These are phyloP conservation scores for Aschersonia sp. DNA, from an alignment of 2,329 filamentous ascomycete genomes.

Conservation along the genomic window DNA sequence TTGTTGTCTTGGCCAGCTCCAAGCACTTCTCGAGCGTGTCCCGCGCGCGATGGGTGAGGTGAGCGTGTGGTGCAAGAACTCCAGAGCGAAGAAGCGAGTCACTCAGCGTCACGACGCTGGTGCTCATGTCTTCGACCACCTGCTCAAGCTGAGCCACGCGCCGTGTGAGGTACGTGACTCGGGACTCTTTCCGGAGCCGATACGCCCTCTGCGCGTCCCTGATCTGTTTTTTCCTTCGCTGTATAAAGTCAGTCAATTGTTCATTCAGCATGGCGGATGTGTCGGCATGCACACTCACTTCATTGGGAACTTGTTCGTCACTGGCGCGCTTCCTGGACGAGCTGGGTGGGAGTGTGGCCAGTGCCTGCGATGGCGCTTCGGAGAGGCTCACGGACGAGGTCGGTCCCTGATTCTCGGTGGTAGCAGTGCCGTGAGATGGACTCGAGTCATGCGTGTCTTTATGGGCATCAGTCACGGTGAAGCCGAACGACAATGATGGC, in stretches of 20 bases:
- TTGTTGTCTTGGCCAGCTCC: not conserved
- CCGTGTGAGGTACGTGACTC: constrained; percentile 53
- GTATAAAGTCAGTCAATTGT: not conserved
- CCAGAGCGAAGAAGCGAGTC: constrained; percentile 6
- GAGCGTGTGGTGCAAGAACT: constrained; percentile 4
- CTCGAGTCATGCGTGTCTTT: too few species aligned
- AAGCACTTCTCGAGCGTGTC: constrained; percentile 7
- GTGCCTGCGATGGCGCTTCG: not conserved
- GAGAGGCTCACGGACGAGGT: not conserved
- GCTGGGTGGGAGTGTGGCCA: not conserved
- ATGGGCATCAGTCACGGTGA: not conserved
- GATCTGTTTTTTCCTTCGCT: constrained; percentile 69
- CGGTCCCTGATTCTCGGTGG: not conserved
- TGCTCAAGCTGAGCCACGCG: constrained; percentile 48
- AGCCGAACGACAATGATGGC: not conserved
- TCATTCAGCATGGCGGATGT: not conserved
- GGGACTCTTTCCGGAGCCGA: constrained; percentile 62
- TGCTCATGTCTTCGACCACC: constrained; percentile 56
- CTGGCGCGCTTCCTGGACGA: not conserved
- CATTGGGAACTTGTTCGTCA: constrained; percentile 1
- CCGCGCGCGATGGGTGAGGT: constrained; percentile 4
- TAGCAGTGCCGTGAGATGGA: too few species aligned
- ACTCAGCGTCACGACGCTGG: constrained; percentile 6
- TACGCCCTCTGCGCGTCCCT: constrained; percentile 69
- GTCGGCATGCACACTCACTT: constrained; percentile 1